Evolutionary conservation across 176 grass and related monocot species (phyloP).

Genomic region (Poa pratensis): DNA sequence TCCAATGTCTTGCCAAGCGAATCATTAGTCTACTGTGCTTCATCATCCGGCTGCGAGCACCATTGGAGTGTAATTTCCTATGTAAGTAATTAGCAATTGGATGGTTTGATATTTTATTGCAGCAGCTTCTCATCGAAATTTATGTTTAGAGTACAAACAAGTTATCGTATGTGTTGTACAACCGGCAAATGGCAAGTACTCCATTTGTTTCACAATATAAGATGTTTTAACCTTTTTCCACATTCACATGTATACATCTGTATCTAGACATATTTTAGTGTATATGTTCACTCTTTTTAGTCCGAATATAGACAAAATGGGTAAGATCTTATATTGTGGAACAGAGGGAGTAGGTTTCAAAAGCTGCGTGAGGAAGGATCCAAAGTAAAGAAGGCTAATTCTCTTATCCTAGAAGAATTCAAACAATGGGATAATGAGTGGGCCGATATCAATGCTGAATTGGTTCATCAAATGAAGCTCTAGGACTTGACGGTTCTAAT

Average conservation of each 20-base stretch:
- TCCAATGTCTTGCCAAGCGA: background rate
- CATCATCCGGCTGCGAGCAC: background rate
- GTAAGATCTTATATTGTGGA: too few species aligned
- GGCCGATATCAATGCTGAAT: background rate
- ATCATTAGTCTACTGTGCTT: background rate
- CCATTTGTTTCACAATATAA: too few species aligned
- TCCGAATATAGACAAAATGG: too few species aligned
- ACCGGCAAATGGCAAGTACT: background rate
- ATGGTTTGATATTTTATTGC: background rate
- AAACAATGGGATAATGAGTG: constrained; percentile 13
- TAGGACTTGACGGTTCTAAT: background rate
- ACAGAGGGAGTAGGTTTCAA: background rate
- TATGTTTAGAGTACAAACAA: background rate
- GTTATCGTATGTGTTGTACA: background rate
- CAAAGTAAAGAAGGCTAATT: background rate
- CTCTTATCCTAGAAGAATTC: background rate
- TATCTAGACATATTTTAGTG: too few species aligned
- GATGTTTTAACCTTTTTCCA: too few species aligned
- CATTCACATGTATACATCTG: too few species aligned
- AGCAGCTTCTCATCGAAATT: background rate
- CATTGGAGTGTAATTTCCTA: background rate
- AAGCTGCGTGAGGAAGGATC: background rate
- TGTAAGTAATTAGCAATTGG: background rate
- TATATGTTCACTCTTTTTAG: too few species aligned
- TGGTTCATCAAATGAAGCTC: background rate